A percentile compares a stretch with the other conserved stretches of the same genome.
These are phyloP conservation scores for Populus hybrid DNA, from an alignment of 441 rosid species.

Conservation along the genomic window DNA sequence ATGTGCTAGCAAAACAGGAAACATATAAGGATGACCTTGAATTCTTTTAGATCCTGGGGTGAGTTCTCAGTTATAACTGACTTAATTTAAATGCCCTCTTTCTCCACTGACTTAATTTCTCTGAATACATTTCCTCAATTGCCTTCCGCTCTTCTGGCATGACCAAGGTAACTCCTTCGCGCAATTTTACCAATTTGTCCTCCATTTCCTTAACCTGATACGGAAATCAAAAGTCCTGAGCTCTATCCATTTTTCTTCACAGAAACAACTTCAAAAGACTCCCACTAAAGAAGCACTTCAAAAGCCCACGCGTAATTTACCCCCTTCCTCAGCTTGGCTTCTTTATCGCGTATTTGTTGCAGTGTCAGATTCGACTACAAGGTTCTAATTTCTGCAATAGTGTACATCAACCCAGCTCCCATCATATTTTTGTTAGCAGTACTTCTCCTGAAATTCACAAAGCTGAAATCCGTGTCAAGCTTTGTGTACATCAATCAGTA, in stretches of 20 bases:
- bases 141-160: conserved; percentile 75
- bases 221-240: background rate
- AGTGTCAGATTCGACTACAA: conserved; percentile 79
- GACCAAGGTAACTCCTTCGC: conserved; percentile 59
- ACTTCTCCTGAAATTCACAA: conserved; percentile 1
- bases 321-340: conserved; percentile 45
- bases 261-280: background rate
- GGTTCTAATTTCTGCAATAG: conserved; percentile 53
- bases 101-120: conserved; percentile 74
- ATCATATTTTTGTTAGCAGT: background rate
- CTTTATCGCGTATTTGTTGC: conserved; percentile 62
- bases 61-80: conserved; percentile 82
- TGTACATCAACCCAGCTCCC: background rate
- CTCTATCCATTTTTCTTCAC: conserved; percentile 2
- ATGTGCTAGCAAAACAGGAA: conserved; percentile 2
- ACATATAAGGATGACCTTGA: conserved; percentile 49
- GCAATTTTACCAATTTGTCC: conserved; percentile 61
- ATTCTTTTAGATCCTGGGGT: conserved; percentile 73
- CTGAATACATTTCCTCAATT: conserved; percentile 54
- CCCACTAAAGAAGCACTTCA: background rate
- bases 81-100: too few relatives aligned
- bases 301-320: conserved; percentile 4
- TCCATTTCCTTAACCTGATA: conserved; percentile 73
- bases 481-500: background rate
- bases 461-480: background rate